phyloP scores from a whole-genome alignment of 768 basidiomycete species.

The Tricholoma terreum region DNA sequence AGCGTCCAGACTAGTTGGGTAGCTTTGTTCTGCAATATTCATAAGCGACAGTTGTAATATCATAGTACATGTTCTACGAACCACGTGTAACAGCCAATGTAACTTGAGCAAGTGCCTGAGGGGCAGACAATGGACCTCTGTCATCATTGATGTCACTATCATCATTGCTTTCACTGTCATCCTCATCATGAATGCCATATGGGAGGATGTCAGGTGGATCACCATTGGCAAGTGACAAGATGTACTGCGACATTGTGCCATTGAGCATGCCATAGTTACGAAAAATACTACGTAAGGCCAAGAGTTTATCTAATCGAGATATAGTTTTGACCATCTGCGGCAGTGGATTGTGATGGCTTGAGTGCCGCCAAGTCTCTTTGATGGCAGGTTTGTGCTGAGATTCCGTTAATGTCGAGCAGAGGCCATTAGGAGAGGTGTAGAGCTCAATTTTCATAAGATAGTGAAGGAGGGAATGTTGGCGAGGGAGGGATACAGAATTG shows the following conservation, averaged over 20 bases:
- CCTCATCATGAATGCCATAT: neutral
- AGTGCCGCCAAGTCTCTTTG: no score
- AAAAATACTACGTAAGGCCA: neutral
- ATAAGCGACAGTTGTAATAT: neutral
- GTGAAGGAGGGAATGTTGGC: slow-evolving; percentile 5
- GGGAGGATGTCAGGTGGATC: neutral
- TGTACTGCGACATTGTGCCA: neutral
- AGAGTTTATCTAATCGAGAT: neutral
- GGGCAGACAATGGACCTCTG: no score
- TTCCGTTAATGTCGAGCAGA: neutral
- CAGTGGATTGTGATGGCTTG: neutral
- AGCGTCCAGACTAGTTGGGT: neutral
- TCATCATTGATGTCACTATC: neutral
- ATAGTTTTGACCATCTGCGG: neutral
- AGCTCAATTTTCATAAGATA: neutral
- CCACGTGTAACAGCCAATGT: neutral
- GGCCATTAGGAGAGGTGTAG: no score
- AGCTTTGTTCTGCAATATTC: neutral
- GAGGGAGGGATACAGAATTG: slow-evolving; percentile 6
- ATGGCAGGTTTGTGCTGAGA: no score
- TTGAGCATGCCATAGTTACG: no score
- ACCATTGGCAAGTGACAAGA: neutral
- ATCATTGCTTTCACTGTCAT: neutral
- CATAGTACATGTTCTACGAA: neutral
- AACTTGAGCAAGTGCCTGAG: neutral